Conservation (phyloP, 2,329 filamentous ascomycete genomes). For the Beauveria brongniartii region DNA sequence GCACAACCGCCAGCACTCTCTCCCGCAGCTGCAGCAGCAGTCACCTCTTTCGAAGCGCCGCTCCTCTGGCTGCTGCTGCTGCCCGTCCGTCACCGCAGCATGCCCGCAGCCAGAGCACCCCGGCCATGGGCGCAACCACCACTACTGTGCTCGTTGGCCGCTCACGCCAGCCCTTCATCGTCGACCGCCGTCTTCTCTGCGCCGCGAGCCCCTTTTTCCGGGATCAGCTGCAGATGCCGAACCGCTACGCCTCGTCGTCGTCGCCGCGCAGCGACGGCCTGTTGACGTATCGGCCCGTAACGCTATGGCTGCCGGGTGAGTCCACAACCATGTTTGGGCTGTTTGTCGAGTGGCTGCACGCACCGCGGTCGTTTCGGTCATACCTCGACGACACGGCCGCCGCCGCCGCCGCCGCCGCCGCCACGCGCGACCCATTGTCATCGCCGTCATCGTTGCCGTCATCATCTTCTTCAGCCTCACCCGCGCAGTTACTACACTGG, state of each 20-base stretch:
- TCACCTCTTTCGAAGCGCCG: too few relatives aligned
- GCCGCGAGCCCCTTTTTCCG: constrained; percentile 40
- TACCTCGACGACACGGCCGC: constrained; percentile 35
- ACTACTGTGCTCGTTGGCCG: constrained; percentile 36
- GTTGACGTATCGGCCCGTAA: constrained; percentile 19
- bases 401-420: neutral
- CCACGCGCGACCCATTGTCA: too few relatives aligned
- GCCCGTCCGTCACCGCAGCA: neutral
- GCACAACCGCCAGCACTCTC: neutral
- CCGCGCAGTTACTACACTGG: constrained; percentile 41
- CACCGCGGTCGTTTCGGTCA: constrained; percentile 31
- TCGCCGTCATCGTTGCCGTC: too few relatives aligned
- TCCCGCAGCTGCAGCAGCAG: neutral
- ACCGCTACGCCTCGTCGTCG: neutral
- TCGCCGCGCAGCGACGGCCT: constrained; percentile 5
- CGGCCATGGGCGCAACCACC: constrained; percentile 16
- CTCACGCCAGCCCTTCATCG: constrained; percentile 31
- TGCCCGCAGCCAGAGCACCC: neutral
- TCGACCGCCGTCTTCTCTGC: constrained; percentile 39
- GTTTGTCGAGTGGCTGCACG: constrained; percentile 46
- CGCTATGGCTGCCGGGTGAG: constrained; percentile 37
- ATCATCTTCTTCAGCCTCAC: neutral
- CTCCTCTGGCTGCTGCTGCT: too few relatives aligned
- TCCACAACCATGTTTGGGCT: constrained; percentile 44
- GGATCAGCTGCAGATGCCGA: constrained; percentile 31